A percentile compares a stretch with the other conserved stretches of the same genome.
phyloP scores from a whole-genome alignment of 768 basidiomycete species.

The Ramaria sp. region DNA sequence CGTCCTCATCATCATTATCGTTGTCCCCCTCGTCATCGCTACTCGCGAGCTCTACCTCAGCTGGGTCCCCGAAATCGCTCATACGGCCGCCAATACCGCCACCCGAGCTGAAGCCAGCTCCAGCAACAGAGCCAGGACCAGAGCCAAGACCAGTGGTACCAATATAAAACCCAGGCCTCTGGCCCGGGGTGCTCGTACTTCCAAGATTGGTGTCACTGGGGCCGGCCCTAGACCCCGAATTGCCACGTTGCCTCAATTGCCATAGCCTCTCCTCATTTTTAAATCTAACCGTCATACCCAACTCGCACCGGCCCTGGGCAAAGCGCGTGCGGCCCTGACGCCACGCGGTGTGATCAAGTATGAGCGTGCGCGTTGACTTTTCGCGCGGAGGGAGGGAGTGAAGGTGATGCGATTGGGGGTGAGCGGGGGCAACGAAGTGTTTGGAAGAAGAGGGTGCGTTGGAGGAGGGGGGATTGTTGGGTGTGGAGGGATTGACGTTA shows the following conservation, averaged over 20 bases:
- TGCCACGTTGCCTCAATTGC: conserved; percentile 38
- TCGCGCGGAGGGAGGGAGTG: conserved; percentile 81
- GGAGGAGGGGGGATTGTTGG: not conserved
- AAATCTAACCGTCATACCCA: conserved; percentile 69
- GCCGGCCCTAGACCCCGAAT: too few relatives aligned
- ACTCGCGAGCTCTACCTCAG: conserved; percentile 7
- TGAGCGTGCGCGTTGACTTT: conserved; percentile 81
- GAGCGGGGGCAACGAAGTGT: conserved; percentile 44
- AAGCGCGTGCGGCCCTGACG: conserved; percentile 73
- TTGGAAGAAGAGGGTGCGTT: not conserved
- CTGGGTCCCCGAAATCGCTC: conserved; percentile 6
- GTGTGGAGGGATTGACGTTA: too few relatives aligned
- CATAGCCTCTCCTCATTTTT: conserved; percentile 49
- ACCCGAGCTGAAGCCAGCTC: too few relatives aligned
- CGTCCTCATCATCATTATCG: too few relatives aligned
- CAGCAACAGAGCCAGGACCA: too few relatives aligned
- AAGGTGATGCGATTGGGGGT: conserved; percentile 81
- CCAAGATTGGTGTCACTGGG: too few relatives aligned
- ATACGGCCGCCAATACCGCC: too few relatives aligned
- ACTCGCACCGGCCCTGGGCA: conserved; percentile 73
- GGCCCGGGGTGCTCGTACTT: not conserved
- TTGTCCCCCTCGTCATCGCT: conserved; percentile 10
- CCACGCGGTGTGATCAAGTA: conserved; percentile 83
- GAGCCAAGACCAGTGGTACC: conserved; percentile 22
- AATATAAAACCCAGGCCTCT: conserved; percentile 26